Base-by-base conservation (phyloP, 2,329 filamentous ascomycete genomes). In the Aureobasidium sp. region DNA sequence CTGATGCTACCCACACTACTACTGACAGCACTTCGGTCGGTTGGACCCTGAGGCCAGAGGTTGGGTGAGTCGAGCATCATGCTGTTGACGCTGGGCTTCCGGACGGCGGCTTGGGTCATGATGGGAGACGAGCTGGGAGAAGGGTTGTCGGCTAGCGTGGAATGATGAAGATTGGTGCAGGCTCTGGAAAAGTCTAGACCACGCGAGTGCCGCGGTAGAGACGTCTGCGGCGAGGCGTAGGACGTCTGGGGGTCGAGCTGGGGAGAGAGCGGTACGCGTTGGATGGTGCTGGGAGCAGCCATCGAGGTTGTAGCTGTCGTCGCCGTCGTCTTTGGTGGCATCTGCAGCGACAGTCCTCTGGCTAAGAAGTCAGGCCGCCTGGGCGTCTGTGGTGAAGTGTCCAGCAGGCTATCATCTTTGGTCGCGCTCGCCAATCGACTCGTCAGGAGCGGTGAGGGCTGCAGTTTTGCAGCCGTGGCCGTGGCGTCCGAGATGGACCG, bases 111-210 rank as follows among this genome's bases (percentile, higher is more conserved):
- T 44, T 87, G 87, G 58, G 87, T 86, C 61, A 94, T 87, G 14
- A 88, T 92, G 0, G 94, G 94, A 0, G 92, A 97, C 0, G 91
- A 94, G 73, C 96, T 91, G 3, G 92, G 91, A 5, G 90, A 94
- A 0, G 90, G 89, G 72, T 88, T 85, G 68, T 96, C 90, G 62
- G 93, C 92, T 9, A 97, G 83, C 0, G 90, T 97, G 17, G 93
- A 97, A 75, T 97, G 94, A 76, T 97, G 94, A 25, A 99, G 81
- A 72, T 92, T 96, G 12, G 93, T 97, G 65, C 91, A 94, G 12
- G 92, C 92, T 67, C 93, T 84, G 44, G 93, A 93, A 74, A 96
- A 97, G 76, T 97, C 93, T 64, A 97, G 80, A 47, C 93, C 93
- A 62, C 93, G 85, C 34, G 92, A 97, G 64, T 92, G 87, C 66